These are phyloP conservation scores for Jimgerdemannia flammicorona DNA, from an alignment of 192 early-diverging fungal genomes.

Conservation along the genomic window DNA sequence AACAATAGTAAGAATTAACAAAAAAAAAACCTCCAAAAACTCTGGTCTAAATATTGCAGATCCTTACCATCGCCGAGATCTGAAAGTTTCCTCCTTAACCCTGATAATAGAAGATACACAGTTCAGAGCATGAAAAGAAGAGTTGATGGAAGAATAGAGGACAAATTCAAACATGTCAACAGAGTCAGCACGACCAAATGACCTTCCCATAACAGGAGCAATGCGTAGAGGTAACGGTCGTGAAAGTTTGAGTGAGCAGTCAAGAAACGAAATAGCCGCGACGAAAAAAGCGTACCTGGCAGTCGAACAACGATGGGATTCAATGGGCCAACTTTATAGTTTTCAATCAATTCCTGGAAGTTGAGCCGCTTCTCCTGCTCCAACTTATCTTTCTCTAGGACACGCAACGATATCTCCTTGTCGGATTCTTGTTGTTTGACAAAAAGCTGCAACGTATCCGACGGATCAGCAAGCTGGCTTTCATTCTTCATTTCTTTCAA, in stretches of 20 bases:
- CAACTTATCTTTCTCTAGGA: neutral
- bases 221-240: neutral
- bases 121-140: too few relatives aligned
- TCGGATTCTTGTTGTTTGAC: neutral
- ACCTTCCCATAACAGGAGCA: too few relatives aligned
- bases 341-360: neutral
- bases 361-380: neutral
- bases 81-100: too few relatives aligned
- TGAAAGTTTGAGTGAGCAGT: neutral
- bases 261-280: neutral
- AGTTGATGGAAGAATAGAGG: too few relatives aligned
- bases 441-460: slow-evolving; percentile 6
- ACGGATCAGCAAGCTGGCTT: neutral
- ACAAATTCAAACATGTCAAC: too few relatives aligned
- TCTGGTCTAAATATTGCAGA: too few relatives aligned
- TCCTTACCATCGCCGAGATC: too few relatives aligned
- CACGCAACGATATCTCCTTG: neutral
- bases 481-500: neutral
- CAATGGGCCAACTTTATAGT: neutral
- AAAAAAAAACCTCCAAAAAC: too few relatives aligned
- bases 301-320: neutral
- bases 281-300: neutral
- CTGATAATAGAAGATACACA: too few relatives aligned
- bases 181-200: too few relatives aligned
- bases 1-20: too few relatives aligned